Evolutionary conservation across 768 basidiomycete genomes (phyloP), one percentile per base, ranked within the genome.

Genomic region (Tremella fuciformis): DNA sequence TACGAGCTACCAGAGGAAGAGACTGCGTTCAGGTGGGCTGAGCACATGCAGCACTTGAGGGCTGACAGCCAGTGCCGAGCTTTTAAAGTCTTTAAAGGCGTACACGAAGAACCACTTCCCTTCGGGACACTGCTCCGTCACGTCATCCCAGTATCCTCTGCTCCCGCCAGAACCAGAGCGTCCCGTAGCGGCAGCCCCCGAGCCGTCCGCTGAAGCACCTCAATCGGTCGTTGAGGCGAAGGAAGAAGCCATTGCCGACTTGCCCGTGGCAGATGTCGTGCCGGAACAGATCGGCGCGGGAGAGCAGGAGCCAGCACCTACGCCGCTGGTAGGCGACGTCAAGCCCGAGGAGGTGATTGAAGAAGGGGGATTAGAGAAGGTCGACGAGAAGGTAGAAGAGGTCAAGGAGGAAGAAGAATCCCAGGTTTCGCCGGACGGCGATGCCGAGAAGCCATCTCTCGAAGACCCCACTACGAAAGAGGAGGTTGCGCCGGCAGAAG

Each of bases 81-180:
- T 98, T 49, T 86, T 93, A 65, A 78, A 82, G 15, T 80, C 88
- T 0, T 79, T 87, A 0, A 67, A 86, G 25, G 75, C 81, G 3
- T 93, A 97, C 77, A 79, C 91, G 37, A 73, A 81, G 39, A 84
- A 88, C n/a, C 91, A 96, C 76, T 97, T 86, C 75, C 80, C 83
- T 46, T 85, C 88, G 21, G 91, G 91, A 46, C 86, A 88, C 37
- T 79, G 83, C 0, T 84, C 88, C 39, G 84, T 89, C 8, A 89
- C 70, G 22, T 65, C 56, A 51, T 76, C 75, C 8, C 69, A 72
- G 37, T 60, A 41, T 41, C 72, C 72, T 24, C 61, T 74, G 13
- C 55, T 90, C 67, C 79, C 87, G 2, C 80, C 80, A 2, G 77
- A 57, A 18, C 53, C 61, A 21, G 80, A 60, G 7, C 24, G 22